These are phyloP conservation scores for Hymenotorrendiella dingleyae DNA, from an alignment of 2,329 filamentous ascomycete species.

Conservation along the genomic window DNA sequence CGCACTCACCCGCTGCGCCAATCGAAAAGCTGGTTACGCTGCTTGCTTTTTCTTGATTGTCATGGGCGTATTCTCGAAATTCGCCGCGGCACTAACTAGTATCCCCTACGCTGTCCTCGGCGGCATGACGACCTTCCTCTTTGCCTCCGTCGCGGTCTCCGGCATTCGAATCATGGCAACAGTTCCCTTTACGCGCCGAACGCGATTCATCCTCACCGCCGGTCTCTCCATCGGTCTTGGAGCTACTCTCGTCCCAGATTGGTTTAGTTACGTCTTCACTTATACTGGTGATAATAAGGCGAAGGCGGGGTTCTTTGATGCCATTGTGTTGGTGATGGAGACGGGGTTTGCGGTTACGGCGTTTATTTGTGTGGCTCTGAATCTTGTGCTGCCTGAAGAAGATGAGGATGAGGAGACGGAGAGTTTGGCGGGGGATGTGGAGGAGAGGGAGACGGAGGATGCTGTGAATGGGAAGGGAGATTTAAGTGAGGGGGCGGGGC, in stretches of 20 bases:
- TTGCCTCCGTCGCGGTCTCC: conserved; percentile 68
- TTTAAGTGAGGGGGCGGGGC: background rate
- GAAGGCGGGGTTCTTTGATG: conserved; percentile 68
- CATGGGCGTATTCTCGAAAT: conserved; percentile 80
- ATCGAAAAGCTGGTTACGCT: conserved; percentile 72
- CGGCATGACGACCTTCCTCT: conserved; percentile 76
- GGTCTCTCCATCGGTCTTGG: conserved; percentile 68
- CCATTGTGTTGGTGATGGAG: conserved; percentile 66
- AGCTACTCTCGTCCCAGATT: conserved; percentile 59
- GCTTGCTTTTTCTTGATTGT: conserved; percentile 71
- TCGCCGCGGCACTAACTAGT: conserved; percentile 70
- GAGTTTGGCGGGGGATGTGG: conserved; percentile 24
- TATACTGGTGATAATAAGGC: conserved; percentile 62
- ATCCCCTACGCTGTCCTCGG: conserved; percentile 64
- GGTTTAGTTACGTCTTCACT: conserved; percentile 67
- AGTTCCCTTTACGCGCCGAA: conserved; percentile 70
- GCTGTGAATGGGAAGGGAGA: conserved; percentile 1
- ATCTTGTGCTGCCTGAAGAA: conserved; percentile 68
- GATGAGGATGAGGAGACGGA: conserved; percentile 52
- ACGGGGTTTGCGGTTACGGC: conserved; percentile 73
- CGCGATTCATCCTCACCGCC: conserved; percentile 75
- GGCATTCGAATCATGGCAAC: conserved; percentile 70
- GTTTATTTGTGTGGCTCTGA: conserved; percentile 65
- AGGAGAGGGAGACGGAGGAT: conserved; percentile 4
- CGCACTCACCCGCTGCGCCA: conserved; percentile 73